phyloP scores from a whole-genome alignment of 73 alveolate genomes.

The Stentor coeruleus region DNA sequence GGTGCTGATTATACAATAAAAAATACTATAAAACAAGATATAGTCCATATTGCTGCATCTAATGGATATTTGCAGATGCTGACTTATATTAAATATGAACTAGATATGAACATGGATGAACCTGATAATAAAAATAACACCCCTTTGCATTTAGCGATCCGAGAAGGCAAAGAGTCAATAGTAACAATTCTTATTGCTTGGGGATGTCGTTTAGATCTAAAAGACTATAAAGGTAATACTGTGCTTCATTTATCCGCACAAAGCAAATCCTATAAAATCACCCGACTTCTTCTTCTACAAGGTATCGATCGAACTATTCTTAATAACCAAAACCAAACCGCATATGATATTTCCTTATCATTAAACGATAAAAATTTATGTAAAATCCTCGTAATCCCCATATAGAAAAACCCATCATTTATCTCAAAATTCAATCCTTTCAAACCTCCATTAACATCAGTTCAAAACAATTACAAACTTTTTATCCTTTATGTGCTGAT shows the following conservation, averaged over 20 bases:
- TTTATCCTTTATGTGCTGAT: background rate
- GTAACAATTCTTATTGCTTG: background rate
- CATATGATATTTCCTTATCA: background rate
- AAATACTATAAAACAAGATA: background rate
- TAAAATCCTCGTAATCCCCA: too few relatives aligned
- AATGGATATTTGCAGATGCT: background rate
- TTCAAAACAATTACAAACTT: background rate
- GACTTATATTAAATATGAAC: background rate
- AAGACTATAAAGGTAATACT: background rate
- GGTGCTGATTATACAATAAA: background rate
- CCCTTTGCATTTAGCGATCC: constrained; percentile 1
- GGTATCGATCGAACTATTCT: background rate
- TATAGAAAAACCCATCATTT: background rate
- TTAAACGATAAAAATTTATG: background rate
- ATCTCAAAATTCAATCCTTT: background rate
- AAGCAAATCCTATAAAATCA: background rate
- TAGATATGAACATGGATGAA: background rate
- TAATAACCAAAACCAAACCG: background rate
- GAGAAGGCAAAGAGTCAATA: background rate
- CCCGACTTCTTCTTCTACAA: background rate
- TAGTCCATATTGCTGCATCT: background rate
- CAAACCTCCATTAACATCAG: background rate
- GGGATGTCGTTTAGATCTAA: background rate
- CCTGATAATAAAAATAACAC: background rate
- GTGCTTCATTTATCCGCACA: background rate